phyloP scores from a whole-genome alignment of 257 asterid genomes.

The Jasminum sambac region DNA sequence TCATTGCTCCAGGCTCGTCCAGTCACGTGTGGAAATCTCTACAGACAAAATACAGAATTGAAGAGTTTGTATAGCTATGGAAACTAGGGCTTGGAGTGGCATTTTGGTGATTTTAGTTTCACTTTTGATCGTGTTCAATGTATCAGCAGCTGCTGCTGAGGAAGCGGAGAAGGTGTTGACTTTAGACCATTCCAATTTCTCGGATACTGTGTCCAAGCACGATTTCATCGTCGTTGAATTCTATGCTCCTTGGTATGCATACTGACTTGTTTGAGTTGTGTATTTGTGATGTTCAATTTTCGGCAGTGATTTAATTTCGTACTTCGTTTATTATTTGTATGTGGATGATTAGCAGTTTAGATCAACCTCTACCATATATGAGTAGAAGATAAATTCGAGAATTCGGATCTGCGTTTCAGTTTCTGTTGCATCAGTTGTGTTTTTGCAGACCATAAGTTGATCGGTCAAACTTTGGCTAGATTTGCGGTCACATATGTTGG shows the following conservation, averaged over 20 bases:
- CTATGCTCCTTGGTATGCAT: slow-evolving; percentile 72
- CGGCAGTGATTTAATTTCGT: not conserved
- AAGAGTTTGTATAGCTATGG: slow-evolving; percentile 31
- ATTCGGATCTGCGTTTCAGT: not conserved
- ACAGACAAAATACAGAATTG: slow-evolving; percentile 24
- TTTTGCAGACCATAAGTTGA: not conserved
- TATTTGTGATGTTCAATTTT: not conserved
- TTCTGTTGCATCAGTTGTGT: not conserved
- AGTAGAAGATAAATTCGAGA: not conserved
- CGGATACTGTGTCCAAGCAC: slow-evolving; percentile 47
- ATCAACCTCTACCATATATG: not conserved
- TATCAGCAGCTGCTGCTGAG: slow-evolving; percentile 40
- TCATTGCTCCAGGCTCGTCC: slow-evolving; percentile 10
- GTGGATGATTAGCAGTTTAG: not conserved
- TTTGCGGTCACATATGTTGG: not conserved
- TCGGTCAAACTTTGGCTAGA: not conserved
- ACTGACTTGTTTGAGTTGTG: not conserved
- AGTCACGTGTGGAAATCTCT: slow-evolving; percentile 17
- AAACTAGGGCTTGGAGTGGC: slow-evolving; percentile 36
- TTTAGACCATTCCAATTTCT: slow-evolving; percentile 66
- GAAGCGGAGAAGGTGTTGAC: slow-evolving; percentile 61
- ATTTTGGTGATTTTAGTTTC: slow-evolving; percentile 27
- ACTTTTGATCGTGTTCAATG: slow-evolving; percentile 29
- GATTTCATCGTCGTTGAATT: slow-evolving; percentile 69
- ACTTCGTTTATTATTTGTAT: not conserved